Percentiles rank a stretch among this genome's conserved stretches.
Evolutionary conservation across 495 filamentous ascomycete genomes (phyloP).

Genomic region (Cudoniella acicularis): DNA sequence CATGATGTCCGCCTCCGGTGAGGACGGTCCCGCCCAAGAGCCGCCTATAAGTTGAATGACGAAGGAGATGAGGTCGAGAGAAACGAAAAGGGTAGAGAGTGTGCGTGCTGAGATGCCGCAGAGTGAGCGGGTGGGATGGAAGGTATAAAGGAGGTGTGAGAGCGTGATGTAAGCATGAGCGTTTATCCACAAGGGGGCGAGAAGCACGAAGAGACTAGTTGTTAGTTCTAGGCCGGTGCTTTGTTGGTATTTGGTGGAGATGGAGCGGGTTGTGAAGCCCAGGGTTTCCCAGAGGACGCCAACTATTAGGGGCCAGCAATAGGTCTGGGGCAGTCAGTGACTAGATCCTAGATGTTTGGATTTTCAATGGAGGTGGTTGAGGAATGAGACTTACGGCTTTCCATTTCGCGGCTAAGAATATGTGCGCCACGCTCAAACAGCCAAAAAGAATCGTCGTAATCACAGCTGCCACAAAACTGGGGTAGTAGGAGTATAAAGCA

Average conservation of each 20-base stretch:
- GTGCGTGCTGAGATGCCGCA: constrained; percentile 41
- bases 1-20: constrained; percentile 21
- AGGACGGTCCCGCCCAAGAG: constrained; percentile 27
- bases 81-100: constrained; percentile 54
- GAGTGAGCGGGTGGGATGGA: constrained; percentile 42
- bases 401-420: constrained; percentile 36
- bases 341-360: neutral
- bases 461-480: constrained; percentile 31
- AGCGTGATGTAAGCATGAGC: neutral
- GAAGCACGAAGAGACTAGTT: constrained; percentile 34
- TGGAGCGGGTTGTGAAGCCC: constrained; percentile 31
- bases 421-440: constrained; percentile 33
- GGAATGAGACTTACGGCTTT: constrained; percentile 22
- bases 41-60: constrained; percentile 58
- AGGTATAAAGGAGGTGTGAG: constrained; percentile 41
- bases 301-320: constrained; percentile 52
- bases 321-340: constrained; percentile 32
- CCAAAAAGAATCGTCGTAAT: constrained; percentile 35
- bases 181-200: constrained; percentile 36
- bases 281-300: constrained; percentile 32
- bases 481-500: constrained; percentile 37
- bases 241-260: constrained; percentile 37
- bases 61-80: constrained; percentile 57
- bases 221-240: constrained; percentile 21
- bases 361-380: neutral